Evolutionary conservation across 192 early-diverging fungal genomes (phyloP), one percentile per base, ranked within the genome.

Genomic region (Coemansia sp.): DNA sequence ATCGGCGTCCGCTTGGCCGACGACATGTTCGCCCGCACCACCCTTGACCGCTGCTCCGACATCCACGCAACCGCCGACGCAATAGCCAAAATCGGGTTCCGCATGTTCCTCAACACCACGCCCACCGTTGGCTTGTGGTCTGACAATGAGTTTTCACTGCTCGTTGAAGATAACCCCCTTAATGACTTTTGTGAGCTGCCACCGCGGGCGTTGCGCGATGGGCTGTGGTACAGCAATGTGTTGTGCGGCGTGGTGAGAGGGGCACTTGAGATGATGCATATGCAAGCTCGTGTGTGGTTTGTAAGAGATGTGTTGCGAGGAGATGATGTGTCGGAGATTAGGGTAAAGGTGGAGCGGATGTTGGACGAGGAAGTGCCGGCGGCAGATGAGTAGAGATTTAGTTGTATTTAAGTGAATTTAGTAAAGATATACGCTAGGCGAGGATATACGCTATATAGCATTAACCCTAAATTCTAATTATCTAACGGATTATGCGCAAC

Each of bases 151-250:
- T 98, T 96, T 62, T 97, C 94, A n/a, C 74, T 99, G 6, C 72
- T 95, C 1, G 64, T 99, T 25, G 96, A 98, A 23, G 96, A 98
- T 36, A 99, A 99, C 65, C 97, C 97, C 7, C 78, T 99, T 49
- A 87, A 94, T 55, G 97, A 99, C 64, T 98, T 94, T 86, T 95
- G 98, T 26, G 97, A 99, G 71, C 83, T 99, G 53, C 97, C 97
- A 10, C 88, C 91, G 20, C 89, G 89, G 64, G 82, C 86, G 2
- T 62, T 85, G 15, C 80, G 88, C 59, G 84, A 83, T 11, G 93
- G 89, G 19, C 78, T 99, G 60, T 97, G 94, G 95, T 99, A 96
- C 69, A 96, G 94, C 21, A 99, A 99, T 64, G 87, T 98, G 21
- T 79, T 96, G 34, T 95, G 93, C 65, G 97, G 97, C 2, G 93